These are phyloP conservation scores for Hypoxylon sp. DNA, from an alignment of 2,329 filamentous ascomycete species.

Conservation along the genomic window DNA sequence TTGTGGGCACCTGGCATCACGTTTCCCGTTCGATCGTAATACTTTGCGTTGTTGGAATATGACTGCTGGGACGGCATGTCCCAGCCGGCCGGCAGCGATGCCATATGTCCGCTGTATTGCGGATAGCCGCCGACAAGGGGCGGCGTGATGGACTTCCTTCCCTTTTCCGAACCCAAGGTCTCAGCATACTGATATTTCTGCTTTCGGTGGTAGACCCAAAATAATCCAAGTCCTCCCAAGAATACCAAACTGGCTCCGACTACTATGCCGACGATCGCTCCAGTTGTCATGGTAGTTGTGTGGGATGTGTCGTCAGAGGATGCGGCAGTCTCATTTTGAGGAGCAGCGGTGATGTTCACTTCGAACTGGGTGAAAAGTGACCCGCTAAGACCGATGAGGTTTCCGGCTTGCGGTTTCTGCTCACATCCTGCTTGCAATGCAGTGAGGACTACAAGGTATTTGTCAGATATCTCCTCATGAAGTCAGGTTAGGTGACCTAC, in stretches of 20 bases:
- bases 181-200: conserved; percentile 49
- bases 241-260: conserved; percentile 56
- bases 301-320: conserved; percentile 35
- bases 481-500: conserved; percentile 46
- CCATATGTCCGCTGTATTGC: conserved; percentile 4
- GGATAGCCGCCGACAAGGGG: conserved; percentile 31
- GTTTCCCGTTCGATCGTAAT: conserved; percentile 52
- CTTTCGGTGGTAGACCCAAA: conserved; percentile 58
- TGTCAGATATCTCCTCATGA: conserved; percentile 25
- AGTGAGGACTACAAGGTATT: conserved; percentile 52
- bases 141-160: conserved; percentile 41
- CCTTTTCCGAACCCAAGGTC: conserved; percentile 40
- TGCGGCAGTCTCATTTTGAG: conserved; percentile 41
- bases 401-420: conserved; percentile 53
- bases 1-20: conserved; percentile 32
- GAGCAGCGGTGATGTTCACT: conserved; percentile 52
- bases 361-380: conserved; percentile 51
- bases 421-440: conserved; percentile 59
- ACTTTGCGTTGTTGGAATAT: conserved; percentile 49
- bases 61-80: conserved; percentile 42
- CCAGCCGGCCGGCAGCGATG: conserved; percentile 37
- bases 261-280: conserved; percentile 63
- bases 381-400: conserved; percentile 52
- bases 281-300: conserved; percentile 51
- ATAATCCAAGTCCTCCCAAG: conserved; percentile 53